Evolutionary conservation across 2,329 filamentous ascomycete genomes (phyloP).

Genomic region (Apiospora pterosperma): DNA sequence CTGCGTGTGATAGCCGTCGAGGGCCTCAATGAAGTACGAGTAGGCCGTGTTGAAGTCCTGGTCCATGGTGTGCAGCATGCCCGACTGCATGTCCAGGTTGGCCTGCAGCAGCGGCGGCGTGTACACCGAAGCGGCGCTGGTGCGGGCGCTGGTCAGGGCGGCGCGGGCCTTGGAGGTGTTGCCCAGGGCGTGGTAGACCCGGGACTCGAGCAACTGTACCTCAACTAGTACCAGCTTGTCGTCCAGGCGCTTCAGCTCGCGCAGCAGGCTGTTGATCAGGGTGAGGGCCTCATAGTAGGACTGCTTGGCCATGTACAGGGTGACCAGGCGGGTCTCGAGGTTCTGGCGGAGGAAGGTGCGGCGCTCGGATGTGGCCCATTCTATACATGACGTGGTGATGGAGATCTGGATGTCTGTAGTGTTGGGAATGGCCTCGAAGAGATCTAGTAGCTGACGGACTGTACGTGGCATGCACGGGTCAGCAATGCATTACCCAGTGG

Average conservation of each 20-base stretch:
- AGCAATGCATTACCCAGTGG: background rate
- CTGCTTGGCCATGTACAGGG: conserved; percentile 94
- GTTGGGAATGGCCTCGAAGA: conserved; percentile 91
- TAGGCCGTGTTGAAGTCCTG: conserved; percentile 98
- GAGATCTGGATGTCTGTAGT: conserved; percentile 90
- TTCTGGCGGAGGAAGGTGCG: conserved; percentile 96
- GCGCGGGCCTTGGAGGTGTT: conserved; percentile 96
- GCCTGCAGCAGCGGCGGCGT: conserved; percentile 93
- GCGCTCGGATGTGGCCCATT: conserved; percentile 94
- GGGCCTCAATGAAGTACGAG: conserved; percentile 98
- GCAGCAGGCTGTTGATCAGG: conserved; percentile 92
- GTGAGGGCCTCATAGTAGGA: conserved; percentile 96
- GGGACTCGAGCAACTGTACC: conserved; percentile 94
- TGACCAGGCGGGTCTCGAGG: conserved; percentile 91
- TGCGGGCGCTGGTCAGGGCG: conserved; percentile 89
- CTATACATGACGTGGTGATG: conserved; percentile 98
- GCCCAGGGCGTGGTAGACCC: conserved; percentile 94
- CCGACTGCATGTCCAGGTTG: conserved; percentile 97
- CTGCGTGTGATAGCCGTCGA: conserved; percentile 93
- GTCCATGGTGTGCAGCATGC: conserved; percentile 97
- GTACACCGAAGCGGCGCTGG: conserved; percentile 94
- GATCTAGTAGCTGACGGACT: conserved; percentile 96
- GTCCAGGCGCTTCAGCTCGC: conserved; percentile 95
- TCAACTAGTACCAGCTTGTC: conserved; percentile 98
- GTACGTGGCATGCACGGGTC: conserved; percentile 12